Percentiles rank a stretch among this genome's conserved stretches.
Conservation (phyloP, 768 basidiomycete genomes). For the Chiua virens region DNA sequence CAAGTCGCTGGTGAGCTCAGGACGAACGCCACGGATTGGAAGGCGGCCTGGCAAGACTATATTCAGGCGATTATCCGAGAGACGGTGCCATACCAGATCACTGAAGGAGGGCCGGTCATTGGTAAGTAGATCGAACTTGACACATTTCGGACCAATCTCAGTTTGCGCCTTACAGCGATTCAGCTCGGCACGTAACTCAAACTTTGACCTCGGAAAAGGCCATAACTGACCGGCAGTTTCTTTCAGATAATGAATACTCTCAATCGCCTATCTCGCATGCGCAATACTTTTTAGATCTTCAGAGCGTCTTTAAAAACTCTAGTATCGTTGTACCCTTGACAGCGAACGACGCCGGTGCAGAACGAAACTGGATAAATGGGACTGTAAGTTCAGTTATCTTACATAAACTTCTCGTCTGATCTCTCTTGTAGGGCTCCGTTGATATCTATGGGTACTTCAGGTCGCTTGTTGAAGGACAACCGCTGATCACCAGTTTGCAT, state of each 20-base stretch:
- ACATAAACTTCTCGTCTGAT: slow-evolving; percentile 1
- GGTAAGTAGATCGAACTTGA: slow-evolving; percentile 38
- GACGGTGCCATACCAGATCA: slow-evolving; percentile 66
- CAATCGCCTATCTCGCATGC: slow-evolving; percentile 45
- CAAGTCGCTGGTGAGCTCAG: slow-evolving; percentile 64
- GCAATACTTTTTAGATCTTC: slow-evolving; percentile 65
- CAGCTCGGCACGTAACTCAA: slow-evolving; percentile 47
- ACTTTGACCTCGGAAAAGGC: not conserved
- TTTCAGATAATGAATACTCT: slow-evolving; percentile 71
- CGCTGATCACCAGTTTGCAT: not conserved
- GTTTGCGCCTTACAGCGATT: slow-evolving; percentile 38
- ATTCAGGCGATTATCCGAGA: slow-evolving; percentile 62
- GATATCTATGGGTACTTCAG: slow-evolving; percentile 60
- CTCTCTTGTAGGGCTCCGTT: slow-evolving; percentile 54
- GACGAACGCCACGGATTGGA: slow-evolving; percentile 70
- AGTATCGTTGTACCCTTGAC: slow-evolving; percentile 69
- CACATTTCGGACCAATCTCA: not conserved
- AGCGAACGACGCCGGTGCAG: slow-evolving; percentile 66
- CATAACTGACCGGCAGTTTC: not conserved
- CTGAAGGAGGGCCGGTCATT: slow-evolving; percentile 71
- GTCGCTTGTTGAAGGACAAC: not conserved
- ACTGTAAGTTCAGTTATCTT: slow-evolving; percentile 42
- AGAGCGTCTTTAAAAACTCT: slow-evolving; percentile 52
- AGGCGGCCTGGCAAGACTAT: slow-evolving; percentile 69
- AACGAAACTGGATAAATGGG: slow-evolving; percentile 66